Percentiles rank a stretch among this genome's conserved stretches.
Conservation (phyloP, 176 grass and related monocot genomes). For the Poa annua region DNA sequence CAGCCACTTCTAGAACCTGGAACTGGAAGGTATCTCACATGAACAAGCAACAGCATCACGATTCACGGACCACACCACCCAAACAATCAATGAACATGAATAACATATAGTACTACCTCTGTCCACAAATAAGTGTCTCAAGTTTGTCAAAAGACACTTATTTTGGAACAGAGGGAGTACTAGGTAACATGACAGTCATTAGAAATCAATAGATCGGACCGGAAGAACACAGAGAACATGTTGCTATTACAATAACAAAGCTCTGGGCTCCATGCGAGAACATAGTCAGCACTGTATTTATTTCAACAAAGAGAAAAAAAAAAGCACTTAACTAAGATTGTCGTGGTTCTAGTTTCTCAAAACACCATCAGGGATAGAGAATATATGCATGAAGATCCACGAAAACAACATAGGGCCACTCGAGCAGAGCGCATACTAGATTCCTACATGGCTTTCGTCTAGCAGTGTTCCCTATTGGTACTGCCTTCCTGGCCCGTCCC, state of each 20-base stretch:
- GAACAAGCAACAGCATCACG: neutral
- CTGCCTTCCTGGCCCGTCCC: neutral
- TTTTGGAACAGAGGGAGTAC: too few species aligned
- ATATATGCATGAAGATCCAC: slow-evolving; percentile 20
- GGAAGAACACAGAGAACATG: neutral
- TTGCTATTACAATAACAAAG: neutral
- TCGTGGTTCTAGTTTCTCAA: slow-evolving; percentile 11
- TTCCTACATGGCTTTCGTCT: slow-evolving; percentile 12
- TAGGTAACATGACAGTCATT: neutral
- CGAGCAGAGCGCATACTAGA: neutral
- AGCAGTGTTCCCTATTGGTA: slow-evolving; percentile 49
- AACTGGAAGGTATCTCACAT: neutral
- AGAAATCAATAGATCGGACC: neutral
- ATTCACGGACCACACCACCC: neutral
- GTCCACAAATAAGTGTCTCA: too few species aligned
- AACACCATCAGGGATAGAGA: slow-evolving; percentile 7
- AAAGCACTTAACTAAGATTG: neutral
- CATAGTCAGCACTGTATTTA: slow-evolving; percentile 28
- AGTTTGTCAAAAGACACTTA: too few species aligned
- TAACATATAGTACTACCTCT: neutral
- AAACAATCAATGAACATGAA: neutral
- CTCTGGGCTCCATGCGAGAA: neutral
- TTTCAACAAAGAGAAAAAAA: slow-evolving; percentile 1
- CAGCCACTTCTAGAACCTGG: neutral
- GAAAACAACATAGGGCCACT: slow-evolving; percentile 6